phyloP scores from a whole-genome alignment of 768 basidiomycete genomes.

The Lactarius tabidus region DNA sequence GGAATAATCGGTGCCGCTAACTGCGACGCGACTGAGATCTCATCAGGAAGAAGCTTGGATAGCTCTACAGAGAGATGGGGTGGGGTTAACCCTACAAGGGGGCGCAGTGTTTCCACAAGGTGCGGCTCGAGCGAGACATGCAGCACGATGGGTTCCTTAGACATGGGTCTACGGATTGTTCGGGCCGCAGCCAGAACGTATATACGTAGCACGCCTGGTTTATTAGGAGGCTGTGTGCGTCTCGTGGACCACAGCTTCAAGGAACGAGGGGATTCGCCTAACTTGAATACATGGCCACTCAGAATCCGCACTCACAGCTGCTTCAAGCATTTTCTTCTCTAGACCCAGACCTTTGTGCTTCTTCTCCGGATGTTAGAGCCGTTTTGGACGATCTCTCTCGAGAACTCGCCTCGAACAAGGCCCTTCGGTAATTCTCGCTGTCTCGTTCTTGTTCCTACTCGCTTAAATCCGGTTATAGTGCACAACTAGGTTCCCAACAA shows the following conservation, averaged over 20 bases:
- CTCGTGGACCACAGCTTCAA: not conserved
- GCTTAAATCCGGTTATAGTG: conserved; percentile 8
- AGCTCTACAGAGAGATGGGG: conserved; percentile 42
- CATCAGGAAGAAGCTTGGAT: conserved; percentile 35
- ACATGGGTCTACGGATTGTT: not conserved
- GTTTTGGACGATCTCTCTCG: conserved; percentile 13
- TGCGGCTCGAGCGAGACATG: conserved; percentile 69
- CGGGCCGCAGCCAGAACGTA: not conserved
- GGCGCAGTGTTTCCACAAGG: conserved; percentile 46
- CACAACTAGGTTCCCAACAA: conserved; percentile 11
- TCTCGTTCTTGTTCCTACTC: not conserved
- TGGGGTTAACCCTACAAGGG: conserved; percentile 47
- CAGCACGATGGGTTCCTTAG: conserved; percentile 33
- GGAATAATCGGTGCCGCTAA: conserved; percentile 45
- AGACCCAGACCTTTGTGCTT: not conserved
- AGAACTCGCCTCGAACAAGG: conserved; percentile 17
- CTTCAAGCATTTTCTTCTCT: conserved; percentile 8
- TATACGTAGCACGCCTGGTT: not conserved
- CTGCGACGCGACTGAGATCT: not conserved
- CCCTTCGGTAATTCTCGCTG: conserved; percentile 14
- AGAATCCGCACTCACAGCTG: conserved; percentile 10
- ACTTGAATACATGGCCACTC: not conserved
- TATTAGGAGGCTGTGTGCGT: conserved; percentile 1
- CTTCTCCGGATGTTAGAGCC: not conserved
- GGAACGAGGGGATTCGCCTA: not conserved